Conservation (phyloP, 495 filamentous ascomycete genomes). For the Saxophila tyrrhenica region DNA sequence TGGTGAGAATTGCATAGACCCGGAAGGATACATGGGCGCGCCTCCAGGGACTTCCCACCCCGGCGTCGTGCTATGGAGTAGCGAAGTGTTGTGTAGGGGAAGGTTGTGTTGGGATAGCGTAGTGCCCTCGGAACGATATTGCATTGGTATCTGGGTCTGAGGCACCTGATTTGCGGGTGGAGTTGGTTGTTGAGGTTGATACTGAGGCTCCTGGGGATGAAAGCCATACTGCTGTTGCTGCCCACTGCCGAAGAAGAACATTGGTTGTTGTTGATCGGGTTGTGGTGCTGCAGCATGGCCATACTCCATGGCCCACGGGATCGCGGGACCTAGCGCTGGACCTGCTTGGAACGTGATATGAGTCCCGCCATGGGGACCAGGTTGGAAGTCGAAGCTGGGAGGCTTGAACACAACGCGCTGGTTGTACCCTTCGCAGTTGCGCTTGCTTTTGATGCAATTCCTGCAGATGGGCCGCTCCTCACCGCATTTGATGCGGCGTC, state of each 20-base stretch:
- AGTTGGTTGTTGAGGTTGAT: background rate
- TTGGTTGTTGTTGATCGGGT: background rate
- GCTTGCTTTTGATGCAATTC: constrained; percentile 91
- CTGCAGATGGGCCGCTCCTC: constrained; percentile 85
- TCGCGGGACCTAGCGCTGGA: constrained; percentile 5
- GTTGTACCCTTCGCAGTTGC: constrained; percentile 89
- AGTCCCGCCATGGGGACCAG: constrained; percentile 10
- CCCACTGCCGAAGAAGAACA: background rate
- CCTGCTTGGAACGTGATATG: constrained; percentile 22
- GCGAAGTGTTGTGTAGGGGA: background rate
- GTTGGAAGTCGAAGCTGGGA: constrained; percentile 46
- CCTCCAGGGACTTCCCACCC: background rate
- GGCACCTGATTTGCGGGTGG: background rate
- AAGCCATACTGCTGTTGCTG: background rate
- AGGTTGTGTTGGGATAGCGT: background rate
- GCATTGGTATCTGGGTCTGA: background rate
- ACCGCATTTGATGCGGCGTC: constrained; percentile 92
- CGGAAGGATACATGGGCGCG: background rate
- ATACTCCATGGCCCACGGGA: constrained; percentile 3
- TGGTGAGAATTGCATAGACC: background rate
- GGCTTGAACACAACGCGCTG: constrained; percentile 89
- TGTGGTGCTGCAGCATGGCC: background rate
- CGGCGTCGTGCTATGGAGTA: background rate
- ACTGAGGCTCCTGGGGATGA: background rate
- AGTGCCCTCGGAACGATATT: background rate